Evolutionary conservation across 345 rosid genomes (phyloP).

Genomic region (Gossypioides kirkii): DNA sequence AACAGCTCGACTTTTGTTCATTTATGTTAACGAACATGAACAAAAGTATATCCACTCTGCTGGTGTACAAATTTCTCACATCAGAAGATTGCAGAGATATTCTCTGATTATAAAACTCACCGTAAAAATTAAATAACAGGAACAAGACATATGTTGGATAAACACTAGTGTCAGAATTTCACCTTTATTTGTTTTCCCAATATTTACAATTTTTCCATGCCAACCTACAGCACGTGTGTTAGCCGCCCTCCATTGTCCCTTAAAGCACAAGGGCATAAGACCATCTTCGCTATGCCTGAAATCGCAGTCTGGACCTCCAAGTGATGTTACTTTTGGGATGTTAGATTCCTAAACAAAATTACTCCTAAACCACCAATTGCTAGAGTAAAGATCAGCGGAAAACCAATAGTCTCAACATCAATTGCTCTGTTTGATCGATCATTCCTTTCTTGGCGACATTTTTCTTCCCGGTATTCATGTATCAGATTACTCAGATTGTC

Average conservation of each 20-base stretch:
- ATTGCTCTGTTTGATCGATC: conserved; percentile 27
- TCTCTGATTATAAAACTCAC: background rate
- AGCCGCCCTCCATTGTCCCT: background rate
- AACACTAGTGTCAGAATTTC: background rate
- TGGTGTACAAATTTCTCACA: too few relatives aligned
- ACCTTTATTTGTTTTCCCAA: background rate
- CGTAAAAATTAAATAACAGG: background rate
- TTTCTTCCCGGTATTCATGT: conserved; percentile 63
- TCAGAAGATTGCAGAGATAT: too few relatives aligned
- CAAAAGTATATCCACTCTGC: too few relatives aligned
- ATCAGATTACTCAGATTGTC: conserved; percentile 71
- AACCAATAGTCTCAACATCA: conserved; percentile 27
- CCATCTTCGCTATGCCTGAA: background rate
- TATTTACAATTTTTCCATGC: background rate
- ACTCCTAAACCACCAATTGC: conserved; percentile 63
- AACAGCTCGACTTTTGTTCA: too few relatives aligned
- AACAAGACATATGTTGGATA: background rate
- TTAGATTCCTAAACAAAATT: conserved; percentile 34
- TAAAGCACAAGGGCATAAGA: background rate
- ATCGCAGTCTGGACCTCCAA: background rate
- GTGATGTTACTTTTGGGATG: conserved; percentile 28
- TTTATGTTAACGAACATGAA: too few relatives aligned
- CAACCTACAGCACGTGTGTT: background rate
- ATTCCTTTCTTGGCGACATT: conserved; percentile 48
- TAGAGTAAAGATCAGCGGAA: conserved; percentile 55